These are phyloP conservation scores for Alternaria consortialis DNA, from an alignment of 2,329 filamentous ascomycete species.

Conservation along the genomic window DNA sequence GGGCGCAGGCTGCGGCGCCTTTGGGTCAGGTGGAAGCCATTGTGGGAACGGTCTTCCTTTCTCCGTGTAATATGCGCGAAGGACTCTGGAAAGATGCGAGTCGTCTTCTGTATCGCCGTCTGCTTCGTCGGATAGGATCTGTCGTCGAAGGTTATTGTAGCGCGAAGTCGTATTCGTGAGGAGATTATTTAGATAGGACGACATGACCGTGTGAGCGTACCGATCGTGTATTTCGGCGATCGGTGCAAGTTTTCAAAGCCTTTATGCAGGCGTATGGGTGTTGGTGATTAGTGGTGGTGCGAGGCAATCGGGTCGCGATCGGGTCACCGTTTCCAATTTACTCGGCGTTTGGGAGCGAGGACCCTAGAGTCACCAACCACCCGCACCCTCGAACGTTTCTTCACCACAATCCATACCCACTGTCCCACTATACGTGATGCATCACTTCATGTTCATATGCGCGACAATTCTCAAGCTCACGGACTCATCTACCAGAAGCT, in stretches of 20 bases:
- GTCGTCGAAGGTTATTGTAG: slow-evolving; percentile 67
- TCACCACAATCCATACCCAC: background rate
- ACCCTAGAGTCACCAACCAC: slow-evolving; percentile 2
- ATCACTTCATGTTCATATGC: background rate
- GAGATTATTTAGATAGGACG: slow-evolving; percentile 82
- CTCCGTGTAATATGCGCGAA: slow-evolving; percentile 91
- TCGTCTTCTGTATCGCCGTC: slow-evolving; percentile 76
- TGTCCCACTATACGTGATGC: background rate
- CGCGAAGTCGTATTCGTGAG: slow-evolving; percentile 65
- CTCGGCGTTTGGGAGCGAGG: slow-evolving; percentile 22
- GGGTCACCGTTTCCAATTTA: slow-evolving; percentile 24
- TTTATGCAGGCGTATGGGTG: slow-evolving; percentile 8
- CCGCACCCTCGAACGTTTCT: background rate
- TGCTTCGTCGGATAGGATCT: slow-evolving; percentile 70
- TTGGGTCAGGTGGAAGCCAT: slow-evolving; percentile 93
- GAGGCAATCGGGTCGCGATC: slow-evolving; percentile 8
- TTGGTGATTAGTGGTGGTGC: slow-evolving; percentile 12
- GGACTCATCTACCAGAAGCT: background rate
- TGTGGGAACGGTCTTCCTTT: slow-evolving; percentile 81
- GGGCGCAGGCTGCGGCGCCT: slow-evolving; percentile 64
- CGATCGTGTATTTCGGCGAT: background rate
- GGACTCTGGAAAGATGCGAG: slow-evolving; percentile 91
- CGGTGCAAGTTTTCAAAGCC: background rate
- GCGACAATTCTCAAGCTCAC: background rate
- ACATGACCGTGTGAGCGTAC: slow-evolving; percentile 42